phyloP scores from a whole-genome alignment of 2,329 filamentous ascomycete genomes.

The Lecanicillium sp. region DNA sequence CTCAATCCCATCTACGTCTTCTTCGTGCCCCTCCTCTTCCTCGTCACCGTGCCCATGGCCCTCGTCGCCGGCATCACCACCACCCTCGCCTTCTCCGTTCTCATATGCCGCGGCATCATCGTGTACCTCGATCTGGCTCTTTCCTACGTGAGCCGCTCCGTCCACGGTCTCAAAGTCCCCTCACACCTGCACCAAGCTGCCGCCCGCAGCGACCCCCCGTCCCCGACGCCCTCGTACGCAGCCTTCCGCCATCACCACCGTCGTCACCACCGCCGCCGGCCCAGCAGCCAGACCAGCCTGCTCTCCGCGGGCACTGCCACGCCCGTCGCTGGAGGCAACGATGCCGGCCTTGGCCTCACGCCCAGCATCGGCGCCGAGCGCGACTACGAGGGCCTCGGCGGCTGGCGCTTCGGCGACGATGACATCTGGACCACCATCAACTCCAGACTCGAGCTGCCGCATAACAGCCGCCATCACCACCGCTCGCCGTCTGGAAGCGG shows the following conservation, averaged over 20 bases:
- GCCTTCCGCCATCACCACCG: conserved; percentile 15
- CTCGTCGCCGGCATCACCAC: conserved; percentile 60
- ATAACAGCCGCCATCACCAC: conserved; percentile 37
- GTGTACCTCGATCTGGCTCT: conserved; percentile 59
- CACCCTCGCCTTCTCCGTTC: conserved; percentile 52
- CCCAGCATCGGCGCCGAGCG: conserved; percentile 46
- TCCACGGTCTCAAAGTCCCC: conserved; percentile 36
- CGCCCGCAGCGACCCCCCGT: conserved; percentile 18
- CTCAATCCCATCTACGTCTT: conserved; percentile 51
- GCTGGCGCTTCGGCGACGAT: conserved; percentile 47
- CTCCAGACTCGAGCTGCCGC: conserved; percentile 44
- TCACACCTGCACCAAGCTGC: conserved; percentile 22
- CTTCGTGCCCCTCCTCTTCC: conserved; percentile 54
- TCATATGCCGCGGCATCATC: conserved; percentile 53
- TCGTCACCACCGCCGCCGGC: conserved; percentile 29
- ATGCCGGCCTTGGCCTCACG: conserved; percentile 35
- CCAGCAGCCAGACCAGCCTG: conserved; percentile 27
- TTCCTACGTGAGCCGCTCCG: conserved; percentile 50
- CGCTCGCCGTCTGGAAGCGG: conserved; percentile 35
- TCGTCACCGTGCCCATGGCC: conserved; percentile 58
- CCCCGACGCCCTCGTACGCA: conserved; percentile 11
- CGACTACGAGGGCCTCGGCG: conserved; percentile 55
- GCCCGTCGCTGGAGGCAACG: conserved; percentile 29
- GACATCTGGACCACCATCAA: conserved; percentile 48
- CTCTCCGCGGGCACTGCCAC: conserved; percentile 29